Evolutionary conservation across 306 rosid species (phyloP), one percentile per base, ranked within the genome.

Genomic region (Trifolium subterraneum): DNA sequence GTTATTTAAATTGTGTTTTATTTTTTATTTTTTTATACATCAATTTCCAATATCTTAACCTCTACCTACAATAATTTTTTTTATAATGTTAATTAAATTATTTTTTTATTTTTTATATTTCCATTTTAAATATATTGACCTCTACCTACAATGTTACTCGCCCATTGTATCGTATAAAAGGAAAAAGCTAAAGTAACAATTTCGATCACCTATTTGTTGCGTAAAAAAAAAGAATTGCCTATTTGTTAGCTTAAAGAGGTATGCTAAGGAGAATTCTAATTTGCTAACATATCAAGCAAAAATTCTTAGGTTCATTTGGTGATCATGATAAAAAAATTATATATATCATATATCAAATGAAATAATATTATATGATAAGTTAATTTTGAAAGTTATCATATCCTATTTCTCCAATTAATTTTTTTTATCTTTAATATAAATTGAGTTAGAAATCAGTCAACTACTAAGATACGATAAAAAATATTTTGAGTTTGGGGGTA

Each of bases 241-340:
- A 14, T 76, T 56, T 8, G 51, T 1, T 22, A 64, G 64, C 44
- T 64, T 39, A 25, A 16, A 64, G 52, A 75, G 79, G 23, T 59
- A 27, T 5, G 8, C n/a, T 22, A 29, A 55, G 15, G 8, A 8
- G 25, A 23, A 22, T 22, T 22, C 33, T 29, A 22, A 15, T 22
- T 55, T 55, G 33, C 35, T 19, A 20, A 52, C n/a, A 19, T 23
- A 47, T 14, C 33, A 29, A 29, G 6, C 31, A 27, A 29, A 29
- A 29, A 29, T 29, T 29, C 33, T 29, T 29, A 29, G 33, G 25
- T 2, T 22, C 25, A 22, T 22, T n/a, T n/a, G n/a, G n/a, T n/a
- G n/a, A n/a, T n/a, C n/a, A n/a, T n/a, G n/a, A n/a, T n/a, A n/a
- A n/a, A n/a, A n/a, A n/a, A n/a, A n/a, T n/a, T n/a, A n/a, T n/a